phyloP scores from a whole-genome alignment of 371 early-diverging fungal genomes.

The Apophysomyces trapeziformis region DNA sequence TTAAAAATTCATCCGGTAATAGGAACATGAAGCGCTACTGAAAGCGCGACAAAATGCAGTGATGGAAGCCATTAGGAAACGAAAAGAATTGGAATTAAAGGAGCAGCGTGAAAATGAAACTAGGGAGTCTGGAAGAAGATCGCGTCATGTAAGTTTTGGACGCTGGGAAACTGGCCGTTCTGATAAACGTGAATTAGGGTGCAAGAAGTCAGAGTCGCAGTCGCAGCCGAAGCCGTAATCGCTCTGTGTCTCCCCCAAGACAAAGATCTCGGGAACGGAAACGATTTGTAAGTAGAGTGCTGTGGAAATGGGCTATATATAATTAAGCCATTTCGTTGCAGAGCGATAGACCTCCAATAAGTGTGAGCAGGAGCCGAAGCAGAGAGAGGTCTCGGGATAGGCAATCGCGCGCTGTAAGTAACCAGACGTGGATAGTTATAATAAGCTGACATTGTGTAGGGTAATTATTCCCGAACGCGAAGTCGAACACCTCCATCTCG shows the following conservation, averaged over 20 bases:
- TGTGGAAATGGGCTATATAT: not conserved
- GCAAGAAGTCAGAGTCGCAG: conserved; percentile 16
- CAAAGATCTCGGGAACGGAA: conserved; percentile 12
- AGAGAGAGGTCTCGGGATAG: conserved; percentile 18
- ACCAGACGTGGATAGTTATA: not conserved
- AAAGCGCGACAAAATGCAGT: conserved; percentile 39
- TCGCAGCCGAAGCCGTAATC: conserved; percentile 30
- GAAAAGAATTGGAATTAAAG: conserved; percentile 29
- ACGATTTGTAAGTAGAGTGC: not conserved
- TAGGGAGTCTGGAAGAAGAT: conserved; percentile 23
- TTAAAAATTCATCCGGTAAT: not conserved
- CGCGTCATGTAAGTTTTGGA: conserved; percentile 24
- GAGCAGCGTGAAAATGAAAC: conserved; percentile 22
- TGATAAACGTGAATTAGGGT: conserved; percentile 9
- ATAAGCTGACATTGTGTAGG: not conserved
- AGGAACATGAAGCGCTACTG: conserved; percentile 32
- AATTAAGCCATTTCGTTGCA: not conserved
- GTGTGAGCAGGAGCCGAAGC: conserved; percentile 10
- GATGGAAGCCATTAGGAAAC: conserved; percentile 48
- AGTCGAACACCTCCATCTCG: conserved; percentile 12
- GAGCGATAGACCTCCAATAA: conserved; percentile 1
- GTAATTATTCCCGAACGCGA: not conserved
- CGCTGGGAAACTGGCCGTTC: not conserved
- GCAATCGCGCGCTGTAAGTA: conserved; percentile 28
- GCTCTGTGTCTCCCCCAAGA: conserved; percentile 14